phyloP scores from a whole-genome alignment of 2,329 filamentous ascomycete genomes.

The Rhynchosporium secalis region DNA sequence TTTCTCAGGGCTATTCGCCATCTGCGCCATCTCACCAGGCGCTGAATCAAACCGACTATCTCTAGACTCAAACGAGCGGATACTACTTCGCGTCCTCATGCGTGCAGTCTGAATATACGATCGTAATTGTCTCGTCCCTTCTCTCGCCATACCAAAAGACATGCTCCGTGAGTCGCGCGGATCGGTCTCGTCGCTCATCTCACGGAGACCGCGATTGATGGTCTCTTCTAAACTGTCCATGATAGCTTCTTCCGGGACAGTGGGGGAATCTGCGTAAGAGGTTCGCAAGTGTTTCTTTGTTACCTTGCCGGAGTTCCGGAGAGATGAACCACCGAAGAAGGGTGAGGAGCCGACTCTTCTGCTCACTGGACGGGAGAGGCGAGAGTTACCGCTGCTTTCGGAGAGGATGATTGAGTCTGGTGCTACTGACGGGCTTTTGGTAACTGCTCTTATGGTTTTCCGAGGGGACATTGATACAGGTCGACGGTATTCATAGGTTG shows the following conservation, averaged over 20 bases:
- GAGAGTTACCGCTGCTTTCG: constrained; percentile 19
- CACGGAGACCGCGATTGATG: constrained; percentile 15
- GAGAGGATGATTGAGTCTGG: constrained; percentile 9
- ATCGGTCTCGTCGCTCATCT: constrained; percentile 20
- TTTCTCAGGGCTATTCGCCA: constrained; percentile 5
- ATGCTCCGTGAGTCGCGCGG: constrained; percentile 32
- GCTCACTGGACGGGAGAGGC: constrained; percentile 30
- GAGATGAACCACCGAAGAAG: constrained; percentile 35
- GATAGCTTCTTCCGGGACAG: constrained; percentile 32
- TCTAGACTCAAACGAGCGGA: constrained; percentile 24
- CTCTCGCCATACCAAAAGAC: constrained; percentile 31
- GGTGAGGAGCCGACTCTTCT: constrained; percentile 35
- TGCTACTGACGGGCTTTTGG: constrained; percentile 26
- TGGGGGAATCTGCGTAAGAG: constrained; percentile 34
- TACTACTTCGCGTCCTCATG: constrained; percentile 24
- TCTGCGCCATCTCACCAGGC: constrained; percentile 22
- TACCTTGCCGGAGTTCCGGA: constrained; percentile 23
- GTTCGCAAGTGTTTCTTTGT: constrained; percentile 21
- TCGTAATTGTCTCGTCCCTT: constrained; percentile 36
- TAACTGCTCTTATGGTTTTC: constrained; percentile 27
- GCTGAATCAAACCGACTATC: constrained; percentile 37
- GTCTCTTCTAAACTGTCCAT: constrained; percentile 22
- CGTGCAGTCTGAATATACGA: constrained; percentile 29
- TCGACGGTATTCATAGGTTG: constrained; percentile 29
- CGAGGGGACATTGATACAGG: constrained; percentile 5